Percentiles rank a stretch among this genome's conserved stretches.
Conservation (phyloP, 768 basidiomycete genomes). For the Leccinum subgranulosum region DNA sequence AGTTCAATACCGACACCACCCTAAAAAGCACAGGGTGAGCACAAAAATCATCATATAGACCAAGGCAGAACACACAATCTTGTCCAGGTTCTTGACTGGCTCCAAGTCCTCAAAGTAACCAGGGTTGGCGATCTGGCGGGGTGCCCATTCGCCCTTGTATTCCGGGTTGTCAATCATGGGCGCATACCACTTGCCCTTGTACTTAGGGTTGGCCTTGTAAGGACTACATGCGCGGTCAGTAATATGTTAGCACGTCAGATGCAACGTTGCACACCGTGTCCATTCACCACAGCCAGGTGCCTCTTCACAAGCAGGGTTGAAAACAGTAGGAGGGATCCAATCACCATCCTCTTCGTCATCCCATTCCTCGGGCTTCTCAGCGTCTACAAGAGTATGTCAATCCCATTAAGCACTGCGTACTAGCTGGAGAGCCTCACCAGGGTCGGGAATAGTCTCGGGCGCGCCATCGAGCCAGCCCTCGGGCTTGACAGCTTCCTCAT, state of each 20-base stretch:
- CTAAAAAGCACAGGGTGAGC: constrained; percentile 33
- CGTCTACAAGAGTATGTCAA: constrained; percentile 41
- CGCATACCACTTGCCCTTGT: constrained; percentile 98
- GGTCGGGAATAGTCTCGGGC: constrained; percentile 76
- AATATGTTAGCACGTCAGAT: background rate
- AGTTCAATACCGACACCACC: constrained; percentile 97
- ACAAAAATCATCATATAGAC: background rate
- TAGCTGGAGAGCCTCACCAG: constrained; percentile 47
- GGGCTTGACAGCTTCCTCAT: constrained; percentile 85
- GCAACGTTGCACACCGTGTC: constrained; percentile 53
- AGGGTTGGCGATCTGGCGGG: constrained; percentile 89
- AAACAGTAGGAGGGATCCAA: constrained; percentile 88
- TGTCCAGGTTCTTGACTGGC: constrained; percentile 78
- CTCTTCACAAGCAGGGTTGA: constrained; percentile 87
- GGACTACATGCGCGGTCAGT: constrained; percentile 44
- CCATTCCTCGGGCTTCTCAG: constrained; percentile 98
- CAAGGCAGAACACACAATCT: constrained; percentile 59
- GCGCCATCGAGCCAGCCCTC: constrained; percentile 97
- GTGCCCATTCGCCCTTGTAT: constrained; percentile 95
- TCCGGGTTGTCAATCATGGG: constrained; percentile 95
- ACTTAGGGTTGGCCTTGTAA: constrained; percentile 85
- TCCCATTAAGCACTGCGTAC: background rate
- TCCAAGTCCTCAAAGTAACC: constrained; percentile 83
- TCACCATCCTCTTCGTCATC: constrained; percentile 99
- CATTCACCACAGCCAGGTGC: constrained; percentile 95